These are phyloP conservation scores for Lipomyces orientalis DNA, from an alignment of 805 yeast genomes.

Conservation along the genomic window DNA sequence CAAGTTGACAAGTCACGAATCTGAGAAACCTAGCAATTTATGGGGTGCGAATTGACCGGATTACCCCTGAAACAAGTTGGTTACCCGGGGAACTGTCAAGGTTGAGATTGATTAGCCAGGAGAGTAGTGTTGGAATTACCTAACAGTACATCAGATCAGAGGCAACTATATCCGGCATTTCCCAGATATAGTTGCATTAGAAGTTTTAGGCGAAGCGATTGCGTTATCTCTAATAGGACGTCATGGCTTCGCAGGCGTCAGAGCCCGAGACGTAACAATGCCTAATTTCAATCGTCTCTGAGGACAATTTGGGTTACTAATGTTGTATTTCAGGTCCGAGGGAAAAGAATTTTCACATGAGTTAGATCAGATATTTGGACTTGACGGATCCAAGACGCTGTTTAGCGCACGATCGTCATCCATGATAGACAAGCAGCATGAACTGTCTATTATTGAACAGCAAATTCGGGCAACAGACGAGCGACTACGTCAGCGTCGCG, in stretches of 20 bases:
- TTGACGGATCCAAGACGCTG: constrained; percentile 9
- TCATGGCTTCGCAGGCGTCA: neutral
- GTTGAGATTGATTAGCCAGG: too few relatives aligned
- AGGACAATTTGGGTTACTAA: neutral
- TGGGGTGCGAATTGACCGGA: too few relatives aligned
- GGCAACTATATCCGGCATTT: neutral
- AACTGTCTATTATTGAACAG: constrained; percentile 11
- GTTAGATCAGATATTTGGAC: constrained; percentile 24
- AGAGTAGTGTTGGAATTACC: too few relatives aligned
- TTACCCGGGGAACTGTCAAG: neutral
- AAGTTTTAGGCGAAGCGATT: neutral
- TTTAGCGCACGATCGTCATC: constrained; percentile 16
- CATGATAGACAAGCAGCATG: constrained; percentile 13
- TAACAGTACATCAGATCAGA: neutral
- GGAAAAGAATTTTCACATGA: constrained; percentile 21
- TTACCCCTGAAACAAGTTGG: neutral
- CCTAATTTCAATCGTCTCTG: neutral
- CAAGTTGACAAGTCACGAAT: too few relatives aligned
- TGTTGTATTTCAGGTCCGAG: constrained; percentile 14
- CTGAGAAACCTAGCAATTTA: too few relatives aligned
- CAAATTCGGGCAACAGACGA: constrained; percentile 22
- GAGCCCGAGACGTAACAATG: neutral
- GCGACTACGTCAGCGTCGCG: constrained; percentile 13
- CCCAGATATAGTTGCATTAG: neutral
- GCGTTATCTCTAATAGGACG: neutral